These are phyloP conservation scores for Candida sojae DNA, from an alignment of 1,139 yeast species.

Conservation along the genomic window DNA sequence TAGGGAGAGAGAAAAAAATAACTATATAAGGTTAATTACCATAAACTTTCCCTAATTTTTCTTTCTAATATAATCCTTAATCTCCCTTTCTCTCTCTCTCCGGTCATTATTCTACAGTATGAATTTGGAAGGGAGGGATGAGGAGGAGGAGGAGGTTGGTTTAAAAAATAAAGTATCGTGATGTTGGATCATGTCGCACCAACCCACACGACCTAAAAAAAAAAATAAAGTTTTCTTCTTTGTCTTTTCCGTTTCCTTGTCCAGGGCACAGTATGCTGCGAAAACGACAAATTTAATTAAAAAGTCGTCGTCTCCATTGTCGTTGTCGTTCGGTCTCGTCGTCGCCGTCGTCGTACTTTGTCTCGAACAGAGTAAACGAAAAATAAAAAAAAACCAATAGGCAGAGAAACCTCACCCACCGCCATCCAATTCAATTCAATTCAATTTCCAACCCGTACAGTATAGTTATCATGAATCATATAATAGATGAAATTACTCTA, in stretches of 20 bases:
- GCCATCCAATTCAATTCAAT: not conserved
- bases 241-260: no score
- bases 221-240: no score
- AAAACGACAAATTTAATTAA: not conserved
- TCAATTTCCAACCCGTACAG: not conserved
- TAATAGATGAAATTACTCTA: slow-evolving; percentile 6
- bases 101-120: no score
- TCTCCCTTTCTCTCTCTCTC: not conserved
- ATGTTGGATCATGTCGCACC: not conserved
- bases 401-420: no score
- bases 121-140: no score
- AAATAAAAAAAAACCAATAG: not conserved
- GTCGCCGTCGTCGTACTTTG: no score
- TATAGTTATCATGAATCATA: slow-evolving; percentile 8
- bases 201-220: not conserved
- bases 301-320: not conserved
- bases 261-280: not conserved
- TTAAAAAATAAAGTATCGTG: not conserved
- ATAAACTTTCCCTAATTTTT: not conserved
- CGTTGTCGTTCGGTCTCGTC: no score
- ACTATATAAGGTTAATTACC: not conserved
- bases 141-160: no score
- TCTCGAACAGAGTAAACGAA: no score
- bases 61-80: not conserved
- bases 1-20: not conserved